Evolutionary conservation across 805 yeast genomes (phyloP).

Genomic region (Cyberlindnera misumaiensis): DNA sequence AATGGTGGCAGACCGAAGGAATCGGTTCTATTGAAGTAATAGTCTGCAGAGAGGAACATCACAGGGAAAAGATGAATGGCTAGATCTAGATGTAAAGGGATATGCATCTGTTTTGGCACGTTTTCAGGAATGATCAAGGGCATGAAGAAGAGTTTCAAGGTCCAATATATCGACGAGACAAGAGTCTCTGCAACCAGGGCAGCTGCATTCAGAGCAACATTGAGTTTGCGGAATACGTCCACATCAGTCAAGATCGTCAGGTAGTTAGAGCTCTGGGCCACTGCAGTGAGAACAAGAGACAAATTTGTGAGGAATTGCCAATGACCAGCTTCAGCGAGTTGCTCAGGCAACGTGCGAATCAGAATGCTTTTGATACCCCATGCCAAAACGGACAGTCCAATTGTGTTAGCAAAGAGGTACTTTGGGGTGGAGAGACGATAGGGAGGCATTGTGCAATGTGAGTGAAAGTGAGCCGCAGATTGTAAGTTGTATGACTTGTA

Average conservation of each 20-base stretch:
- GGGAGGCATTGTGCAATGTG: too few species aligned
- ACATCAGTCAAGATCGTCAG: constrained; percentile 18
- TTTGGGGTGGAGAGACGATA: background rate
- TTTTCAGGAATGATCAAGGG: constrained; percentile 37
- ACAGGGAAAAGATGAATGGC: constrained; percentile 57
- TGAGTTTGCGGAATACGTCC: background rate
- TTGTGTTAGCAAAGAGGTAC: background rate
- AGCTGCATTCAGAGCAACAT: constrained; percentile 33
- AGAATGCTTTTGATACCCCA: background rate
- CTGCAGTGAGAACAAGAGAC: constrained; percentile 42
- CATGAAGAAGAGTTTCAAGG: constrained; percentile 46
- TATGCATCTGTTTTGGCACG: constrained; percentile 21
- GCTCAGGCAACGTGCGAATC: constrained; percentile 36
- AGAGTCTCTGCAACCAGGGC: constrained; percentile 53
- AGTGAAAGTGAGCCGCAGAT: too few species aligned
- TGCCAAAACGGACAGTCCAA: background rate
- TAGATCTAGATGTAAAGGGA: constrained; percentile 48
- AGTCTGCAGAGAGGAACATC: constrained; percentile 45
- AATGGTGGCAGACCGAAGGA: constrained; percentile 32
- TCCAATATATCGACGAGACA: constrained; percentile 66
- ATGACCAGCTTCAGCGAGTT: constrained; percentile 52
- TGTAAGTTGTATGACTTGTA: too few species aligned
- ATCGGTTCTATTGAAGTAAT: constrained; percentile 42
- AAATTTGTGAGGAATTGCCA: constrained; percentile 68
- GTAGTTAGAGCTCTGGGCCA: constrained; percentile 33